These are phyloP conservation scores for Xylaria palmicola DNA, from an alignment of 495 filamentous ascomycete species.

Conservation along the genomic window DNA sequence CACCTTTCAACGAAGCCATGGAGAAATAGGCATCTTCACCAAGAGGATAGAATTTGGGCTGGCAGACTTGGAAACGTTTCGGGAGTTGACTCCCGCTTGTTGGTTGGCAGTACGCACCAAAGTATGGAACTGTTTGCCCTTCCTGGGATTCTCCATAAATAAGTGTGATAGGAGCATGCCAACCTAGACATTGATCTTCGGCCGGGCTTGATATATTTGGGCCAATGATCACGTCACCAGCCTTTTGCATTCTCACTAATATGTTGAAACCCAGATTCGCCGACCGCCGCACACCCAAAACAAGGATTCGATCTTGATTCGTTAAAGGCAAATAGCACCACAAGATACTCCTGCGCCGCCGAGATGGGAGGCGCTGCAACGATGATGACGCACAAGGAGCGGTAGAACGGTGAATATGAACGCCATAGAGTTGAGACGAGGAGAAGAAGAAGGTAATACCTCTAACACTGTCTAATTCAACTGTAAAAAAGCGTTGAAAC, in stretches of 20 bases:
- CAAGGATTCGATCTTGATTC: conserved; percentile 13
- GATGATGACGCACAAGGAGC: conserved; percentile 11
- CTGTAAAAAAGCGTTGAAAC: conserved; percentile 6
- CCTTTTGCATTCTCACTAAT: background rate
- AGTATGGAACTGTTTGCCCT: conserved; percentile 4
- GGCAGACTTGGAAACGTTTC: background rate
- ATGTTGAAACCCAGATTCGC: background rate
- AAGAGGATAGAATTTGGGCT: background rate
- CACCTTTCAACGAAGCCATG: conserved; percentile 12
- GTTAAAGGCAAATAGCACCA: conserved; percentile 24
- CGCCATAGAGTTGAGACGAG: background rate
- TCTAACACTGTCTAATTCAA: conserved; percentile 10
- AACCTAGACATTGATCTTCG: background rate
- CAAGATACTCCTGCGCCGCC: conserved; percentile 2
- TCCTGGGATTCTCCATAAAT: background rate
- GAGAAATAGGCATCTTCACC: conserved; percentile 11
- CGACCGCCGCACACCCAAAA: conserved; percentile 11
- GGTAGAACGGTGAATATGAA: conserved; percentile 12
- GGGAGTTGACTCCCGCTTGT: background rate
- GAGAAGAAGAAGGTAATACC: conserved; percentile 26
- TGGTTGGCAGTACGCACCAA: conserved; percentile 13
- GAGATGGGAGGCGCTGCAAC: background rate
- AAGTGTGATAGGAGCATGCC: conserved; percentile 1
- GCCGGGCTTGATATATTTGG: background rate
- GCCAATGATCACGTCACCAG: conserved; percentile 16